These are phyloP conservation scores for Verticillium albo-atrum DNA, from an alignment of 2,329 filamentous ascomycete genomes.

Conservation along the genomic window DNA sequence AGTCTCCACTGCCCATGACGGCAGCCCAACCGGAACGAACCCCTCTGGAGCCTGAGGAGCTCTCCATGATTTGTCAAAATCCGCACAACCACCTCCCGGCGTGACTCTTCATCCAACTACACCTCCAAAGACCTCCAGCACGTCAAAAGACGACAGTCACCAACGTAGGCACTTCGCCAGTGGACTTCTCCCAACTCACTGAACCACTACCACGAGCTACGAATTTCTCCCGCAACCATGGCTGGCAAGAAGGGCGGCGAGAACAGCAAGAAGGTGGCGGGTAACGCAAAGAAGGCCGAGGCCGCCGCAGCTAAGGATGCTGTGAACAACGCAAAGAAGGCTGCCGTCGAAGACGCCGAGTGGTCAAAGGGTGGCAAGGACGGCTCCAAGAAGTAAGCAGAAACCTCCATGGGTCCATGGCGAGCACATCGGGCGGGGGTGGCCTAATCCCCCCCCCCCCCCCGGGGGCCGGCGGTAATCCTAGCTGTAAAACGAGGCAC, in stretches of 20 bases:
- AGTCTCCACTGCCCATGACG: neutral
- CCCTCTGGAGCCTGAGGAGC: neutral
- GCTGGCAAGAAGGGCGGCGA: slow-evolving; percentile 70
- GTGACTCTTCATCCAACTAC: neutral
- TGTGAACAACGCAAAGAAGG: slow-evolving; percentile 60
- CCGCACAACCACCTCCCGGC: neutral
- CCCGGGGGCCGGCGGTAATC: too few species aligned
- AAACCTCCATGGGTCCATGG: neutral
- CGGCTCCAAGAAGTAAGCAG: slow-evolving; percentile 75
- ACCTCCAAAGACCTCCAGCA: neutral
- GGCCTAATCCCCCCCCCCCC: too few species aligned
- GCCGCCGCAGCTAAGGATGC: slow-evolving; percentile 77
- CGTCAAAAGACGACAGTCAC: neutral
- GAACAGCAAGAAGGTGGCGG: slow-evolving; percentile 82
- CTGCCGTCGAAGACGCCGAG: slow-evolving; percentile 64
- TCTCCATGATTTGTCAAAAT: neutral
- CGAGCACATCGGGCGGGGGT: neutral
- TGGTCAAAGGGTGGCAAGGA: slow-evolving; percentile 87
- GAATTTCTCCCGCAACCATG: slow-evolving; percentile 40
- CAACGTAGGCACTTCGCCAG: neutral
- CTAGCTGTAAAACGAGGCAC: too few species aligned
- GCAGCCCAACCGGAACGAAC: neutral
- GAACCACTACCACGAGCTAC: neutral
- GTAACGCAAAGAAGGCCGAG: slow-evolving; percentile 90
- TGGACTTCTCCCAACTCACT: neutral